Percentiles rank a stretch among this genome's conserved stretches.
Evolutionary conservation across 805 yeast species (phyloP).

Genomic region (Wickerhamiella shivajii): DNA sequence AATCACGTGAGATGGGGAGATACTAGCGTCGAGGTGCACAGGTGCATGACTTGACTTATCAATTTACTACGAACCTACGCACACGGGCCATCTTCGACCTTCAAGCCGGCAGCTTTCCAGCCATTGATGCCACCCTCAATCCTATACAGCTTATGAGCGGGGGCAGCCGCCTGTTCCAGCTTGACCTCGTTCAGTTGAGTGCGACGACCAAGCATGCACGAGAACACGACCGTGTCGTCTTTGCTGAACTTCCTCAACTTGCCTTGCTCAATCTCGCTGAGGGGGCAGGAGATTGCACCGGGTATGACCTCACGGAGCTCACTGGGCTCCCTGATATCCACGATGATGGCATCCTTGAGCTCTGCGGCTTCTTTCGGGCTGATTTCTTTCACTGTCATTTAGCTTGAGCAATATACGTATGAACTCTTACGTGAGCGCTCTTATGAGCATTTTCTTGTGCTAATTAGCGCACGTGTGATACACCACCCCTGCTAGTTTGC

Average conservation of each 20-base stretch:
- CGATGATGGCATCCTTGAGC: slow-evolving; percentile 7
- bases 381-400: too few relatives aligned
- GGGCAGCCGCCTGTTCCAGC: slow-evolving; percentile 6
- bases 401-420: too few relatives aligned
- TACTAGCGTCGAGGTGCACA: too few relatives aligned
- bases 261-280: slow-evolving; percentile 16
- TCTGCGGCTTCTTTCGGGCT: too few relatives aligned
- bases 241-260: not conserved
- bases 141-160: slow-evolving; percentile 5
- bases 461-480: too few relatives aligned
- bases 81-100: too few relatives aligned
- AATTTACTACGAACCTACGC: too few relatives aligned
- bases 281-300: slow-evolving; percentile 14
- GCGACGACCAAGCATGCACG: slow-evolving; percentile 9
- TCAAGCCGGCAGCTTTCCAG: slow-evolving; percentile 7
- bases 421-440: too few relatives aligned
- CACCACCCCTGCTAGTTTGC: too few relatives aligned
- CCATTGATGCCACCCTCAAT: slow-evolving; percentile 7
- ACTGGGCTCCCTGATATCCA: slow-evolving; percentile 12
- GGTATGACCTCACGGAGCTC: slow-evolving; percentile 13
- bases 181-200: slow-evolving; percentile 6
- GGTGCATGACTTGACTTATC: too few relatives aligned
- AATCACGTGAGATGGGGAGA: too few relatives aligned
- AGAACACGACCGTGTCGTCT: slow-evolving; percentile 3
- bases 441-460: too few relatives aligned